Conservation (phyloP, 139 green algal genomes). For the Tetratostichococcus sp. region DNA sequence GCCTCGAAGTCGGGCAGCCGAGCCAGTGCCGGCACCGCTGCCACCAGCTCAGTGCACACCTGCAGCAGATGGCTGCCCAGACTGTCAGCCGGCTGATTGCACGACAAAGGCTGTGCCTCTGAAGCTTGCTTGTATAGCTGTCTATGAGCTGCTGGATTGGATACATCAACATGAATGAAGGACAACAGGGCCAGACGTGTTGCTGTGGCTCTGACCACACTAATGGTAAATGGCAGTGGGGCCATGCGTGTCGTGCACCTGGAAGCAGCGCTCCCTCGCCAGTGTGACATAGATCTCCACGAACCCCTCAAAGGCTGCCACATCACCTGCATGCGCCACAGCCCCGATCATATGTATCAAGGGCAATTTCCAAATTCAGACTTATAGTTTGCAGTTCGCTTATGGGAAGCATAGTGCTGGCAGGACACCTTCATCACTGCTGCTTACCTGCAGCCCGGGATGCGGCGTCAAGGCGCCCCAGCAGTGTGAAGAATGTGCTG, state of each 20-base stretch:
- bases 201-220: no score
- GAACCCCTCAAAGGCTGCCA: background rate
- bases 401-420: no score
- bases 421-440: no score
- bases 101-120: no score
- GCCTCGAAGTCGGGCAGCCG: background rate
- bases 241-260: background rate
- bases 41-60: background rate
- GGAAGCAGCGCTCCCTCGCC: background rate
- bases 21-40: background rate
- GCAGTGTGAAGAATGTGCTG: constrained; percentile 12
- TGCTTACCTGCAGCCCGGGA: background rate
- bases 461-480: background rate
- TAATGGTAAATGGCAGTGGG: no score
- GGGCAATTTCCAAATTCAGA: no score
- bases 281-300: background rate
- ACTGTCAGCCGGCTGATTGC: no score
- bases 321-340: constrained; percentile 6
- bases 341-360: no score
- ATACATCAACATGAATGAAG: background rate
- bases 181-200: background rate
- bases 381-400: no score
- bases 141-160: no score
- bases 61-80: no score
- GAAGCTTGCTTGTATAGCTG: no score